phyloP scores from a whole-genome alignment of 106 monocot species.

The Agapanthus africanus region DNA sequence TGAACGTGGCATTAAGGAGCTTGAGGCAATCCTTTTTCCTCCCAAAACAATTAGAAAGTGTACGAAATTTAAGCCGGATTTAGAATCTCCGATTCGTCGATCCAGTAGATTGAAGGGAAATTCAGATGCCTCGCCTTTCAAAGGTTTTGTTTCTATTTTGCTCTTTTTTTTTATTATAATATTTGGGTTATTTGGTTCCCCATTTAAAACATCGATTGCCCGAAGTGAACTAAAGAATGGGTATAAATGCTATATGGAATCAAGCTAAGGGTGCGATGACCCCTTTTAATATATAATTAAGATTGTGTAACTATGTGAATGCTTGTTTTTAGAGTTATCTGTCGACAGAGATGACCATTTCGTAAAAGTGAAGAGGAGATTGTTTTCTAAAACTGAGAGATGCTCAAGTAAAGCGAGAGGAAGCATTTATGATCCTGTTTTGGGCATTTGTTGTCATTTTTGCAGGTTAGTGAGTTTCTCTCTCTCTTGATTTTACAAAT shows the following conservation, averaged over 20 bases:
- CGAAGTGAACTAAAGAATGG: too few species aligned
- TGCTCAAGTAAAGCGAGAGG: conserved; percentile 43
- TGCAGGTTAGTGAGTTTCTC: conserved; percentile 37
- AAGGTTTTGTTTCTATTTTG: conserved; percentile 20
- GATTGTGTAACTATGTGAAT: background rate
- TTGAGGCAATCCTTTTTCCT: conserved; percentile 12
- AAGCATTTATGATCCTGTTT: conserved; percentile 40
- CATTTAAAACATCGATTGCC: background rate
- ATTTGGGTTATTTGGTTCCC: background rate
- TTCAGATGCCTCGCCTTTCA: background rate
- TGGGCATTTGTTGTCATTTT: conserved; percentile 69
- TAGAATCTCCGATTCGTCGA: conserved; percentile 10
- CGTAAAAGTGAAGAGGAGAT: conserved; percentile 4
- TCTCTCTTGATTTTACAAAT: background rate
- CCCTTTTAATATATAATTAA: background rate
- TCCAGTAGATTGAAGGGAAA: conserved; percentile 28
- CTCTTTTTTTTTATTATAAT: too few species aligned
- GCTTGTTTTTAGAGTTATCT: conserved; percentile 2
- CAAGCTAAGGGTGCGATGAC: too few species aligned
- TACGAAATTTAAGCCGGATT: conserved; percentile 1
- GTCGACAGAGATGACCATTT: background rate
- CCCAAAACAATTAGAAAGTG: background rate
- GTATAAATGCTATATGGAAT: too few species aligned
- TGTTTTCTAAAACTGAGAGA: conserved; percentile 12
- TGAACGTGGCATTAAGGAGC: conserved; percentile 16